Base-by-base conservation (phyloP, 108 stramenopile species). In the Cyclotella cryptica region DNA sequence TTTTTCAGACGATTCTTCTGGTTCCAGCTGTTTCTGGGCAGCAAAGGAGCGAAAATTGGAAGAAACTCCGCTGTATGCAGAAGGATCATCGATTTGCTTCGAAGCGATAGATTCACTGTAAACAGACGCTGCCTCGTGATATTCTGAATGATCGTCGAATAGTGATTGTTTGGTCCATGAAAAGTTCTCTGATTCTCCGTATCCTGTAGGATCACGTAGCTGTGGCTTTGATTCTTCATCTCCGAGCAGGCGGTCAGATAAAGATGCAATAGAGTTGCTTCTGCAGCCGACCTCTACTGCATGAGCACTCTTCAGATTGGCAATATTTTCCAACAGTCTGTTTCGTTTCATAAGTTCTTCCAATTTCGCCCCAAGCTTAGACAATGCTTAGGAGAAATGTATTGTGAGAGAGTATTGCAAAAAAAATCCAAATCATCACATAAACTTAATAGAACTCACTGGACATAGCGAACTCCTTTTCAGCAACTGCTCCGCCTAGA, bases 381-480 rank as follows among this genome's bases (percentile, higher is more conserved):
- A 59, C 8, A 79, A 42, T 3, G 47, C 47, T 49, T 3, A 9
- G 9, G 3, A 9, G 9, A n/a, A 9, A 35, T 35, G 35, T 35
- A 35, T 5, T 35, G 35, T 35, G 35, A 35, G 35, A 35, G 6
- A 35, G 6, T 35, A 35, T 6, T 6, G 6, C 35, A 2, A 35
- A 35, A 35, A 2, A 35, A 35, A 2, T 2, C 35, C 35, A 35
- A 35, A 35, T 5, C 35, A 35, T 35, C 6, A 35, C 2, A 6
- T 17, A 3, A 9, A 9, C 47, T n/a, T 7, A 3, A n/a, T n/a
- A 3, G 47, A 49, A 49, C 47, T 49, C n/a, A 21, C 63, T 79
- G 22, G 65, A 42, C 30, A 79, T 57, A 45, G 78, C 78, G 57
- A 79, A 79, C 65, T 79, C 78, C 35, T 79, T 79, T 22, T 79